These are phyloP conservation scores for Paecilomyces sp. DNA, from an alignment of 2,329 filamentous ascomycete species.

Conservation along the genomic window DNA sequence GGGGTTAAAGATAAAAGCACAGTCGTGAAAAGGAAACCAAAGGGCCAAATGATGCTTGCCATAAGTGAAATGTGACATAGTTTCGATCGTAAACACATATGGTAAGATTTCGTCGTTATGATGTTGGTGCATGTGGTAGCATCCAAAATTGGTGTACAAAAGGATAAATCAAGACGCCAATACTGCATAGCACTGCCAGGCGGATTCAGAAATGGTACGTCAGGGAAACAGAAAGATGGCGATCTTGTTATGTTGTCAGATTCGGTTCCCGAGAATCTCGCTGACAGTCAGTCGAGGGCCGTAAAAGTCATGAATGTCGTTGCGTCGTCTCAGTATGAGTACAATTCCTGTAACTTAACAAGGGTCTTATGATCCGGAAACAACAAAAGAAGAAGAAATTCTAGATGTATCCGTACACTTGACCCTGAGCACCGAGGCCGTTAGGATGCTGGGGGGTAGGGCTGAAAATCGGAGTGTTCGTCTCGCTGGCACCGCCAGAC, in stretches of 20 bases:
- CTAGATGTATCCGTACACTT: constrained; percentile 27
- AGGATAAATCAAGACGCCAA: constrained; percentile 12
- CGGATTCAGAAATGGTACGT: constrained; percentile 2
- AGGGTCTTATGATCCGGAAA: constrained; percentile 8
- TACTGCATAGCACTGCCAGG: constrained; percentile 4
- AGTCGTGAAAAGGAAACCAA: constrained; percentile 6
- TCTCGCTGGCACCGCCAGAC: constrained; percentile 20
- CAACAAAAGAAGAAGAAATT: constrained; percentile 8
- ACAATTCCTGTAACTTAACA: constrained; percentile 19
- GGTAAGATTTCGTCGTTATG: neutral
- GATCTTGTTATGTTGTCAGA: constrained; percentile 3
- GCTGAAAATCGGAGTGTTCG: constrained; percentile 20
- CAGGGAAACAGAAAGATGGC: neutral
- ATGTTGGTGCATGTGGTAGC: constrained; percentile 7
- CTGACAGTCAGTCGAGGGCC: constrained; percentile 7
- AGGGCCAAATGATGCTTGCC: neutral
- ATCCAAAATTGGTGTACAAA: constrained; percentile 17
- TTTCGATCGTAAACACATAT: constrained; percentile 6
- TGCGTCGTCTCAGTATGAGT: constrained; percentile 32
- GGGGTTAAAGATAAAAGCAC: constrained; percentile 6
- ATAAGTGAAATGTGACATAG: constrained; percentile 1
- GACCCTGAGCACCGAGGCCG: constrained; percentile 19
- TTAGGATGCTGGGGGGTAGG: constrained; percentile 21
- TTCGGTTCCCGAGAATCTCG: constrained; percentile 3
- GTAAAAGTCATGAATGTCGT: constrained; percentile 26